Percentiles rank a stretch among this genome's conserved stretches.
phyloP scores from a whole-genome alignment of 1,139 yeast genomes.

The Blastobotrys elegans region DNA sequence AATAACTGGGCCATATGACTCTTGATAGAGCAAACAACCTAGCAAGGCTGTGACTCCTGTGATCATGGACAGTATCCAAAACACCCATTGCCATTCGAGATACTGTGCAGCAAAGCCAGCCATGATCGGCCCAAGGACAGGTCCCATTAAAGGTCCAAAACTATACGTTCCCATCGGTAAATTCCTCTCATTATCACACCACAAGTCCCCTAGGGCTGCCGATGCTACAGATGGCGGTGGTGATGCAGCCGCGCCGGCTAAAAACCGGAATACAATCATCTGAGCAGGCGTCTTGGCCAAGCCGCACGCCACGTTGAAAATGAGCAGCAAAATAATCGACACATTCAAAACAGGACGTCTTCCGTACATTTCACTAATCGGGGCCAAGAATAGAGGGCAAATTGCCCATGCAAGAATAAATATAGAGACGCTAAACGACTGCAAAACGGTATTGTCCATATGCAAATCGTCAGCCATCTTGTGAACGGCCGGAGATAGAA shows the following conservation, averaged over 20 bases:
- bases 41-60: constrained; percentile 45
- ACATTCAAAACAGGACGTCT: constrained; percentile 47
- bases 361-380: constrained; percentile 57
- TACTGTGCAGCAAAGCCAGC: constrained; percentile 51
- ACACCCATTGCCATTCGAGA: constrained; percentile 55
- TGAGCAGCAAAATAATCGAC: constrained; percentile 47
- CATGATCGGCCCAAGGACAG: constrained; percentile 55
- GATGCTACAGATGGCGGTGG: constrained; percentile 70
- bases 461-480: constrained; percentile 43
- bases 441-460: constrained; percentile 38
- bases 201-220: constrained; percentile 62
- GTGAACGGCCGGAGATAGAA: constrained; percentile 54
- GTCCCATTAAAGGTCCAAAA: constrained; percentile 57
- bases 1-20: constrained; percentile 56
- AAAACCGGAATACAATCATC: constrained; percentile 51
- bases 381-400: constrained; percentile 57
- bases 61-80: constrained; percentile 53
- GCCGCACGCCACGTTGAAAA: constrained; percentile 58
- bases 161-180: constrained; percentile 57
- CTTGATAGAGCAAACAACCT: constrained; percentile 45
- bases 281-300: constrained; percentile 49
- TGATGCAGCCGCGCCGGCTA: constrained; percentile 63
- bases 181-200: constrained; percentile 47
- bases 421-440: constrained; percentile 50
- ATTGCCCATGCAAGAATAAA: constrained; percentile 62